Evolutionary conservation across 2,329 filamentous ascomycete genomes (phyloP).

Genomic region (Colletotrichum sp.): DNA sequence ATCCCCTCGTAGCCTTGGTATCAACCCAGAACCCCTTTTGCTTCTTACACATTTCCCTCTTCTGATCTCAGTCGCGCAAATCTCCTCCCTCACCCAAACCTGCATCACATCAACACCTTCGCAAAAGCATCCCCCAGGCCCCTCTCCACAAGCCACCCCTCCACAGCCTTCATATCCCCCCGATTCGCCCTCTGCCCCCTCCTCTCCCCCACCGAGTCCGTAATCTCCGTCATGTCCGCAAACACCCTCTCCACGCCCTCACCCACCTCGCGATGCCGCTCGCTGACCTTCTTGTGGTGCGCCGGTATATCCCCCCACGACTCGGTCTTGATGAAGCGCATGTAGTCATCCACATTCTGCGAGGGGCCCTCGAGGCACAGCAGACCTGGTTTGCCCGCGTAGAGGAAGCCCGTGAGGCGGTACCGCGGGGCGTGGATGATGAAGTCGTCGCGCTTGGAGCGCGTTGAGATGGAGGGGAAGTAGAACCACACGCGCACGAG

Average conservation of each 20-base stretch:
- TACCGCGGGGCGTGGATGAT: conserved; percentile 58
- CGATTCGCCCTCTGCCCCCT: conserved; percentile 54
- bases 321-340: conserved; percentile 68
- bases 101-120: conserved; percentile 42
- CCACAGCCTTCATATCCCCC: conserved; percentile 57
- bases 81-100: not conserved
- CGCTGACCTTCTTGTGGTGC: conserved; percentile 67
- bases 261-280: conserved; percentile 49
- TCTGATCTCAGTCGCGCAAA: too few species aligned
- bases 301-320: conserved; percentile 67
- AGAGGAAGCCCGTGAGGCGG: conserved; percentile 61
- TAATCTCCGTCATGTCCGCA: conserved; percentile 62
- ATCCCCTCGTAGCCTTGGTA: not conserved
- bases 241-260: conserved; percentile 43
- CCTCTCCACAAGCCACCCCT: conserved; percentile 51
- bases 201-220: conserved; percentile 51
- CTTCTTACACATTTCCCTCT: not conserved
- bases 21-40: not conserved
- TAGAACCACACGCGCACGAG: conserved; percentile 66
- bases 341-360: conserved; percentile 57
- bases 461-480: conserved; percentile 65
- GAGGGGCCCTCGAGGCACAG: conserved; percentile 57
- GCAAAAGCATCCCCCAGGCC: conserved; percentile 49
- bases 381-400: conserved; percentile 64
- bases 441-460: conserved; percentile 62